phyloP scores from a whole-genome alignment of 108 stramenopile genomes.

The Heterococcus sp. region DNA sequence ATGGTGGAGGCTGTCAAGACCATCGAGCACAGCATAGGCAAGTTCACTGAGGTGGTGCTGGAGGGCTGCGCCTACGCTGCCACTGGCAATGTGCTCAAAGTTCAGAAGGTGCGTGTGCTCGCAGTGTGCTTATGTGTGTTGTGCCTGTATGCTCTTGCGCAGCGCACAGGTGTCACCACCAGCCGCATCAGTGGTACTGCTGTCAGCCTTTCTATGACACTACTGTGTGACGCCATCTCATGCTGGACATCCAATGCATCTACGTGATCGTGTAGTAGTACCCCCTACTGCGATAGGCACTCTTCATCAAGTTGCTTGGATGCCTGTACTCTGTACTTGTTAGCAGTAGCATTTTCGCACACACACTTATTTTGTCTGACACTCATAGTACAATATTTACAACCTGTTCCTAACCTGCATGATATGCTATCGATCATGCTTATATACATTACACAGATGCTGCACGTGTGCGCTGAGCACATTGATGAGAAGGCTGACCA shows the following conservation, averaged over 20 bases:
- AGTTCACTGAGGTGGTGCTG: conserved; percentile 80
- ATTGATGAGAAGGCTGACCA: conserved; percentile 86
- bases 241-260: too few relatives aligned
- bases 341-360: too few relatives aligned
- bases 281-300: too few relatives aligned
- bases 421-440: not conserved
- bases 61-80: conserved; percentile 95
- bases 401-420: not conserved
- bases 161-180: too few relatives aligned
- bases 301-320: not conserved
- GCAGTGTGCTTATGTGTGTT: not conserved
- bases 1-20: conserved; percentile 93
- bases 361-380: too few relatives aligned
- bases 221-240: too few relatives aligned
- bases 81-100: conserved; percentile 93
- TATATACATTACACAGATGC: conserved; percentile 66
- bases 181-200: too few relatives aligned
- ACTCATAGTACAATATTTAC: too few relatives aligned
- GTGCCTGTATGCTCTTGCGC: too few relatives aligned
- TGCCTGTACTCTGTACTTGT: not conserved
- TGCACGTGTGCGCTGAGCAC: conserved; percentile 96
- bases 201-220: too few relatives aligned
- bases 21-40: conserved; percentile 89
- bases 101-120: conserved; percentile 55
- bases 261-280: too few relatives aligned